phyloP scores from a whole-genome alignment of 306 rosid genomes.

The Lablab purpureus region DNA sequence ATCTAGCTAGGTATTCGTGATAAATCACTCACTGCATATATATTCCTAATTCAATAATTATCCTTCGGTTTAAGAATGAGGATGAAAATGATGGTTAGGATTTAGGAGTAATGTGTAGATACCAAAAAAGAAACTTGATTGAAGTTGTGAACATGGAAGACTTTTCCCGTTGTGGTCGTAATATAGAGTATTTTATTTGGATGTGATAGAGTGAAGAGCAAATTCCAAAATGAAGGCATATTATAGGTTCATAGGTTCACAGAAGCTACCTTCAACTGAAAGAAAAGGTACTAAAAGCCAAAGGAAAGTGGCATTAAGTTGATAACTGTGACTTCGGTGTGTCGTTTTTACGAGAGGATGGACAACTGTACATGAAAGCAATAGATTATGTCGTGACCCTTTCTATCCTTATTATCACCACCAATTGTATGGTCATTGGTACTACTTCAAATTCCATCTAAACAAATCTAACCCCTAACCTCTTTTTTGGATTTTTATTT shows the following conservation, averaged over 20 bases:
- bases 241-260: not conserved
- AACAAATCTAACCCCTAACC: conserved; percentile 1
- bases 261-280: not conserved
- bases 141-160: not conserved
- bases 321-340: conserved; percentile 15
- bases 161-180: not conserved
- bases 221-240: conserved; percentile 24
- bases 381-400: conserved; percentile 1
- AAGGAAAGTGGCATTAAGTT: not conserved
- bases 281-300: not conserved
- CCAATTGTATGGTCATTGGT: not conserved
- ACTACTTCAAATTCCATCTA: not conserved
- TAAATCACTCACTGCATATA: not conserved
- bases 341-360: conserved; percentile 16
- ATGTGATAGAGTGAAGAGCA: not conserved
- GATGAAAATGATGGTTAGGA: conserved; percentile 35
- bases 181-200: not conserved
- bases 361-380: conserved; percentile 30
- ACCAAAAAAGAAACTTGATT: not conserved
- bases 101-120: not conserved
- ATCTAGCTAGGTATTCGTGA: not conserved
- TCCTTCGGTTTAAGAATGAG: conserved; percentile 11
- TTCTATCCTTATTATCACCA: not conserved
- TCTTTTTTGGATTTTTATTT: not conserved
- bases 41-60: not conserved